phyloP scores from a whole-genome alignment of 768 basidiomycete genomes.

The Hericium rajendrae region DNA sequence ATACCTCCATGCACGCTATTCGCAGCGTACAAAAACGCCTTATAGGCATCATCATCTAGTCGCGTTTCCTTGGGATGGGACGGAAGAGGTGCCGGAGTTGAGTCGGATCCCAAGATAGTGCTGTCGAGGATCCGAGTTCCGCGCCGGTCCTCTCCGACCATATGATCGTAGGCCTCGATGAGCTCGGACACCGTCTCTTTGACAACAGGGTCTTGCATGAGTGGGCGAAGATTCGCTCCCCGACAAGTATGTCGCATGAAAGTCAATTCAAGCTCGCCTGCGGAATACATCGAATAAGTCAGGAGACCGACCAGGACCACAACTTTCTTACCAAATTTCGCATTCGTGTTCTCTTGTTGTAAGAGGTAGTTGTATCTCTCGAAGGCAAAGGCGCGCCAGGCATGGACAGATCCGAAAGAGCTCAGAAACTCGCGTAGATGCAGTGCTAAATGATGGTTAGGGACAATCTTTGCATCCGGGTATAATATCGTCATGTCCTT shows the following conservation, averaged over 20 bases:
- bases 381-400: constrained; percentile 28
- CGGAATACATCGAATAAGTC: too few species aligned
- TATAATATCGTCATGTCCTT: constrained; percentile 21
- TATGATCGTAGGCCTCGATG: not conserved
- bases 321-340: constrained; percentile 22
- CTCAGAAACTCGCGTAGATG: constrained; percentile 26
- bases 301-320: too few species aligned
- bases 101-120: not conserved
- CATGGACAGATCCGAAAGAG: constrained; percentile 27
- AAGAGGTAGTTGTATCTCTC: constrained; percentile 26
- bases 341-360: constrained; percentile 22
- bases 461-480: constrained; percentile 17
- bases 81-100: too few species aligned
- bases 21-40: too few species aligned
- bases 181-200: not conserved
- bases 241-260: not conserved
- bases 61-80: too few species aligned
- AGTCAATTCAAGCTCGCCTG: constrained; percentile 23
- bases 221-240: not conserved
- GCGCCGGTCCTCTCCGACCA: not conserved
- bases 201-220: not conserved
- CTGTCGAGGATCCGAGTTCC: not conserved
- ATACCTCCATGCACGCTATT: too few species aligned
- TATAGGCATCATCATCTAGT: too few species aligned
- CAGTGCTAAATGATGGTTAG: constrained; percentile 33